phyloP scores from a whole-genome alignment of 768 basidiomycete genomes.

The Leccinum incarnatum region DNA sequence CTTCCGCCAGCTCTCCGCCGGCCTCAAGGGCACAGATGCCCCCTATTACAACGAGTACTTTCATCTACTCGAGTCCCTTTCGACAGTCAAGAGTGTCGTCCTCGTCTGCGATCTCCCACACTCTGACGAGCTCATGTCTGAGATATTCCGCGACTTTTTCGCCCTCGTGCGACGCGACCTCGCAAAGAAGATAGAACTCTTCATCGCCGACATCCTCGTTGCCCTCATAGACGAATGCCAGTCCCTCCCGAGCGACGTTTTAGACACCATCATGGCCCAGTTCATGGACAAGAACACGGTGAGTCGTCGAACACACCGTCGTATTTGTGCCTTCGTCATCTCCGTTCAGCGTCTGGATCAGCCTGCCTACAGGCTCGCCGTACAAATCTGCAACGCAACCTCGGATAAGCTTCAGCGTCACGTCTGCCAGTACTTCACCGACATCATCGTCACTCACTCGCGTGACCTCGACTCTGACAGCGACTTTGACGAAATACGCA shows the following conservation, averaged over 20 bases:
- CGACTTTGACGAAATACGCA: constrained; percentile 64
- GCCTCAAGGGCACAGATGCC: constrained; percentile 72
- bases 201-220: constrained; percentile 85
- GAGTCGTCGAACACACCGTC: constrained; percentile 24
- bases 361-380: constrained; percentile 77
- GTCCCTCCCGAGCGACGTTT: constrained; percentile 70
- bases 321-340: constrained; percentile 2
- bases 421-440: constrained; percentile 90
- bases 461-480: constrained; percentile 53
- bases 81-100: constrained; percentile 92
- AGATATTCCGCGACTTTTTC: constrained; percentile 84
- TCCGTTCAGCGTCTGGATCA: constrained; percentile 58
- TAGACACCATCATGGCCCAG: constrained; percentile 81
- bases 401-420: constrained; percentile 86
- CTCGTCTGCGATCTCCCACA: constrained; percentile 89
- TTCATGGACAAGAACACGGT: constrained; percentile 80
- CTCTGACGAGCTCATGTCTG: constrained; percentile 78
- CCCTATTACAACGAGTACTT: constrained; percentile 92
- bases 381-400: constrained; percentile 79
- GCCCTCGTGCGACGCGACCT: constrained; percentile 70
- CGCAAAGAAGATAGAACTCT: constrained; percentile 80
- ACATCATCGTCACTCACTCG: constrained; percentile 67
- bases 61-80: constrained; percentile 89
- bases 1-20: constrained; percentile 75
- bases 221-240: constrained; percentile 86